Conservation (phyloP, 163 green algal genomes). For the Scenedesmus sp. region DNA sequence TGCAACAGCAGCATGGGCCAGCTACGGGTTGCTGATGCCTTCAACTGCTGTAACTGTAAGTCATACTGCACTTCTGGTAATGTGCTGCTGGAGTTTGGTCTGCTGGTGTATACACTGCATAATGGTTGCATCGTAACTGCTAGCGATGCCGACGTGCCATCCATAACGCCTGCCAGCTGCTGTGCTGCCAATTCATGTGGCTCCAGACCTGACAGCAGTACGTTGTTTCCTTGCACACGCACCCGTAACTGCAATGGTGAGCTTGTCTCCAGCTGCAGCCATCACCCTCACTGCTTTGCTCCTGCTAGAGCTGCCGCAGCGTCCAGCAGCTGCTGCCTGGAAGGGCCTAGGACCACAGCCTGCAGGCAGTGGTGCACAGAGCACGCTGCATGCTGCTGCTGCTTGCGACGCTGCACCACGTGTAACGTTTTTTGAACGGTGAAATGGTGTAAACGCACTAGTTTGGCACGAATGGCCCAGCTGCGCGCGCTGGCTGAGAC, state of each 20-base stretch:
- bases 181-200: not conserved
- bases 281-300: not conserved
- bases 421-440: not conserved
- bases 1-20: no score
- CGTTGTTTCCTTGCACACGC: not conserved
- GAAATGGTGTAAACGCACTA: not conserved
- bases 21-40: no score
- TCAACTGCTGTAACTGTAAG: no score
- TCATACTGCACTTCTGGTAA: no score
- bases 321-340: not conserved
- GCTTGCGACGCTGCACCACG: not conserved
- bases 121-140: no score
- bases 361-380: not conserved
- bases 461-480: not conserved
- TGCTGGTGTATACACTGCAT: no score
- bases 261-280: constrained; percentile 34
- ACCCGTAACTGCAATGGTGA: constrained; percentile 51
- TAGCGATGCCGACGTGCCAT: no score
- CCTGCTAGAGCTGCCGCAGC: not conserved
- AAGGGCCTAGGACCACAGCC: constrained; percentile 1
- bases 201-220: not conserved
- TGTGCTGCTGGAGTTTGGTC: no score
- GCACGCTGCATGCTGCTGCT: constrained; percentile 19
- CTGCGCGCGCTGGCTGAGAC: not conserved
- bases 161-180: not conserved